Conservation (phyloP, 2,329 filamentous ascomycete species). For the Blastomyces parvus region DNA sequence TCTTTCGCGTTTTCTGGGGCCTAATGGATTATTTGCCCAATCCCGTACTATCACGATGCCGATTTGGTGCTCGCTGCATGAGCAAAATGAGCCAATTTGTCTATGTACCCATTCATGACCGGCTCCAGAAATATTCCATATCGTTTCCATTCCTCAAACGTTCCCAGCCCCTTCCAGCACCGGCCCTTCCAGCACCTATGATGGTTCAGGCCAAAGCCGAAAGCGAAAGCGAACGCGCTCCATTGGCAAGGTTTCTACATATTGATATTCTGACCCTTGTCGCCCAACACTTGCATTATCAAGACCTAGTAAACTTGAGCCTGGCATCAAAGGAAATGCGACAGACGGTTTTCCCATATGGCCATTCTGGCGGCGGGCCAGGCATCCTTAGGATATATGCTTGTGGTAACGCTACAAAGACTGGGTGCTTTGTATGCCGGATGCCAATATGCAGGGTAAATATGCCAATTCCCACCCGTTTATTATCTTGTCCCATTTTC, state of each 20-base stretch:
- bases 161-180: not conserved
- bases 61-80: not conserved
- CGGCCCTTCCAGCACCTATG: not conserved
- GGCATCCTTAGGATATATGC: conserved; percentile 2
- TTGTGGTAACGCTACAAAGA: not conserved
- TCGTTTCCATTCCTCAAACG: not conserved
- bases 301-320: conserved; percentile 8
- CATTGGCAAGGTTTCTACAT: conserved; percentile 3
- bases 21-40: not conserved
- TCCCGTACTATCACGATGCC: not conserved
- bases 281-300: conserved; percentile 4
- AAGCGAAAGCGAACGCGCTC: not conserved
- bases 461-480: not conserved
- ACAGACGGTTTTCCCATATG: not conserved
- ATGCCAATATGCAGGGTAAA: not conserved
- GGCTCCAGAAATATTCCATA: not conserved
- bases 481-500: not conserved
- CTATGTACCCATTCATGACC: not conserved
- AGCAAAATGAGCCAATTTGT: conserved; percentile 3
- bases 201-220: not conserved
- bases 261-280: conserved; percentile 4
- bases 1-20: not conserved
- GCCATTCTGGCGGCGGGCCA: not conserved
- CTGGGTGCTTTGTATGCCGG: conserved; percentile 1
- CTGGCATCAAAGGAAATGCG: conserved; percentile 7